Conservation (phyloP, 768 basidiomycete genomes). For the Hypholoma sublateritium region DNA sequence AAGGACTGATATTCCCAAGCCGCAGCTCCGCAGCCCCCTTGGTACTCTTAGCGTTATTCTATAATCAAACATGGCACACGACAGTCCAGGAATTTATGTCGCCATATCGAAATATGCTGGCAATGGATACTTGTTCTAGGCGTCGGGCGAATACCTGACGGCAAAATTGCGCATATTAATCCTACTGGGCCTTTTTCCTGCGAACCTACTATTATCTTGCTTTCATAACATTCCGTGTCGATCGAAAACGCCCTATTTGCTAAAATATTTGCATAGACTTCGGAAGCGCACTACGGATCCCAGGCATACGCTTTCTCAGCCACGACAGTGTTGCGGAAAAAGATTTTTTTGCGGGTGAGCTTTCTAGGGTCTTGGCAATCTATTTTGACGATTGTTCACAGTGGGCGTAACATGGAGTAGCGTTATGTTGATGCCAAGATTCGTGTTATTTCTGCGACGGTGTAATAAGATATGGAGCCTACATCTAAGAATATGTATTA, state of each 20-base stretch:
- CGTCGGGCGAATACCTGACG: neutral
- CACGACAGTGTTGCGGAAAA: neutral
- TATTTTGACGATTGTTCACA: slow-evolving; percentile 15
- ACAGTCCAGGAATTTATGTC: neutral
- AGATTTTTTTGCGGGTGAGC: neutral
- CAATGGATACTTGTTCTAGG: neutral
- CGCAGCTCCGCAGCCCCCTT: slow-evolving; percentile 24
- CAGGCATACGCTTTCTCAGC: neutral
- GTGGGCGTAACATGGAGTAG: slow-evolving; percentile 3
- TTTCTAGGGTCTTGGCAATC: slow-evolving; percentile 13
- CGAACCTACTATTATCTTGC: too few relatives aligned
- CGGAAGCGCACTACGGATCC: neutral
- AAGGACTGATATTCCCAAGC: slow-evolving; percentile 16
- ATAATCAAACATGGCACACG: neutral
- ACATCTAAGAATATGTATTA: slow-evolving; percentile 8
- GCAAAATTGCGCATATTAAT: neutral
- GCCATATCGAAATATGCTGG: neutral
- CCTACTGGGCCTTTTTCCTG: neutral
- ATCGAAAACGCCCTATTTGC: neutral
- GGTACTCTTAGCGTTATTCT: slow-evolving; percentile 8
- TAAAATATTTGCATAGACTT: neutral
- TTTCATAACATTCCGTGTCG: too few relatives aligned
- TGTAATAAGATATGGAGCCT: neutral
- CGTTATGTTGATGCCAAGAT: slow-evolving; percentile 15
- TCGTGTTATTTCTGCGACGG: neutral